Conservation (phyloP, 352 stramenopile genomes). For the Detonula confervacea region DNA sequence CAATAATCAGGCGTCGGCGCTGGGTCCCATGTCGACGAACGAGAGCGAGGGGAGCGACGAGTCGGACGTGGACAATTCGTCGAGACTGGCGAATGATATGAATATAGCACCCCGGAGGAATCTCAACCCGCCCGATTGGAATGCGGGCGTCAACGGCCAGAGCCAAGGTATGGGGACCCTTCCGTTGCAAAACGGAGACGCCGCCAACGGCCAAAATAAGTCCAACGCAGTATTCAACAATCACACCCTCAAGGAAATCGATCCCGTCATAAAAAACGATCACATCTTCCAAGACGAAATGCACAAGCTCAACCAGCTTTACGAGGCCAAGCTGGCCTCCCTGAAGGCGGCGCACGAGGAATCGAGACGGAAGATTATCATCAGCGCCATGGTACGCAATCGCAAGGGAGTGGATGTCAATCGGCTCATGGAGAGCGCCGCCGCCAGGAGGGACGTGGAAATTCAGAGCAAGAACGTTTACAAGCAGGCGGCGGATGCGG, state of each 20-base stretch:
- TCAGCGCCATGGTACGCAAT: constrained; percentile 75
- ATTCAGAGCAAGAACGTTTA: constrained; percentile 39
- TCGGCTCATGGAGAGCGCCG: constrained; percentile 73
- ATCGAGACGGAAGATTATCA: constrained; percentile 81
- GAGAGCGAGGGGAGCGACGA: constrained; percentile 28
- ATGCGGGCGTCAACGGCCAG: too few relatives aligned
- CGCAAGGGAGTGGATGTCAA: constrained; percentile 75
- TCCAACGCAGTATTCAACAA: constrained; percentile 25
- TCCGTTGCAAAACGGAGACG: constrained; percentile 5
- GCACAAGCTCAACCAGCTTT: constrained; percentile 67
- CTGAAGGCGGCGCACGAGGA: constrained; percentile 72
- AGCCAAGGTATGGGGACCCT: constrained; percentile 2
- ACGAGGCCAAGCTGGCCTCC: constrained; percentile 68
- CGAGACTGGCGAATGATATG: too few relatives aligned
- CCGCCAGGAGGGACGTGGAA: constrained; percentile 53
- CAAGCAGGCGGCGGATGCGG: constrained; percentile 37
- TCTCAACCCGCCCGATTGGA: too few relatives aligned
- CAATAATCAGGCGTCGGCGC: background rate
- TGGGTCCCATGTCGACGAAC: constrained; percentile 31
- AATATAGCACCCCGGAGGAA: too few relatives aligned
- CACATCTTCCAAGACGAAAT: constrained; percentile 69
- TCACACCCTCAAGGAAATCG: constrained; percentile 54
- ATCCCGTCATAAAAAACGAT: constrained; percentile 69
- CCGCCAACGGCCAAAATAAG: constrained; percentile 16
- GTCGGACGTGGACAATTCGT: constrained; percentile 8